Evolutionary conservation across 2,329 filamentous ascomycete species (phyloP).

Genomic region (Eutypella sp.): DNA sequence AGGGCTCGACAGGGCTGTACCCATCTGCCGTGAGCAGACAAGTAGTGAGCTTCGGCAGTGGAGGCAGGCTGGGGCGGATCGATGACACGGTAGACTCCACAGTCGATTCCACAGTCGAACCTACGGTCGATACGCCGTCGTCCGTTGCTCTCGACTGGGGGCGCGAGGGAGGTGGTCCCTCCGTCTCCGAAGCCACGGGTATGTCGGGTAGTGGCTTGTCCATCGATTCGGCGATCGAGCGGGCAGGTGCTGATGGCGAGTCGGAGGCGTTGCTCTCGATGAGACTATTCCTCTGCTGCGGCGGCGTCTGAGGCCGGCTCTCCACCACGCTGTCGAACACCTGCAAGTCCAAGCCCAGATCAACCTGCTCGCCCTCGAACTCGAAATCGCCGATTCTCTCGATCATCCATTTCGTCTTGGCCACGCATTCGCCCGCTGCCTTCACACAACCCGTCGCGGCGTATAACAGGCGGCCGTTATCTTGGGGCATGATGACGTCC

Average conservation of each 20-base stretch:
- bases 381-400: constrained; percentile 90
- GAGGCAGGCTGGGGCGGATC: constrained; percentile 45
- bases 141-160: constrained; percentile 37
- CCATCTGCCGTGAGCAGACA: constrained; percentile 42
- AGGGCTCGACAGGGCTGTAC: constrained; percentile 41
- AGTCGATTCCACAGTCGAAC: constrained; percentile 41
- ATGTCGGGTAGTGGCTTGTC: constrained; percentile 67
- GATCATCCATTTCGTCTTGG: constrained; percentile 78
- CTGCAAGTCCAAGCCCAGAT: constrained; percentile 51
- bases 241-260: constrained; percentile 15
- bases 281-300: constrained; percentile 32
- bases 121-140: constrained; percentile 36
- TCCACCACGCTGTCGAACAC: constrained; percentile 41
- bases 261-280: constrained; percentile 33
- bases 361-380: constrained; percentile 61
- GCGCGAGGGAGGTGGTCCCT: constrained; percentile 32
- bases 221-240: constrained; percentile 38
- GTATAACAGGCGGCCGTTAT: constrained; percentile 68
- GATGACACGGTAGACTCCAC: constrained; percentile 44
- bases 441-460: constrained; percentile 86
- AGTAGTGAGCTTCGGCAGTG: constrained; percentile 54
- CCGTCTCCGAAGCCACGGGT: constrained; percentile 35
- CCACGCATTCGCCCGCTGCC: constrained; percentile 85
- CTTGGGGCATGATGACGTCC: constrained; percentile 73
- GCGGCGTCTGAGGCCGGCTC: constrained; percentile 24